phyloP scores from a whole-genome alignment of 495 filamentous ascomycete species.

The Podospora australis region DNA sequence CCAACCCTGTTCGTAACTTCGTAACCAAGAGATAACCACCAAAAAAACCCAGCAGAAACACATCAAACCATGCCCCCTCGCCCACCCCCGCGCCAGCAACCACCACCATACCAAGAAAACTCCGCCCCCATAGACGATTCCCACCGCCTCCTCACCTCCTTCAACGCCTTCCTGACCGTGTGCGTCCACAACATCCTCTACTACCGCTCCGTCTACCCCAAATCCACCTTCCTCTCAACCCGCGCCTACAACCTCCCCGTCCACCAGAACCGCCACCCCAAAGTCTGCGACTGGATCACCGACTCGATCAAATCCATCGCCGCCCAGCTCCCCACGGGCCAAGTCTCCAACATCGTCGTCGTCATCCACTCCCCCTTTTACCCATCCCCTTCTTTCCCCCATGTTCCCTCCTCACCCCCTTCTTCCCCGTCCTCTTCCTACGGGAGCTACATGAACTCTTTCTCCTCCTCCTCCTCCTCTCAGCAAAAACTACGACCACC shows the following conservation, averaged over 20 bases:
- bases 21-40: background rate
- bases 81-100: background rate
- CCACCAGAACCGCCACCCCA: slow-evolving; percentile 81
- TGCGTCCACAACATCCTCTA: slow-evolving; percentile 92
- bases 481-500: too few species aligned
- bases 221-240: slow-evolving; percentile 69
- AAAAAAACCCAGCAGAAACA: background rate
- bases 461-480: too few species aligned
- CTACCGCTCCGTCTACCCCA: slow-evolving; percentile 77
- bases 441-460: too few species aligned
- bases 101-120: background rate
- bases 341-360: slow-evolving; percentile 64
- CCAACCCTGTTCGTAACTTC: too few species aligned
- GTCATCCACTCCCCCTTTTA: slow-evolving; percentile 58
- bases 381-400: background rate
- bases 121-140: slow-evolving; percentile 21
- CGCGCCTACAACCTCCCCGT: slow-evolving; percentile 86
- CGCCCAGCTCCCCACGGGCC: slow-evolving; percentile 53
- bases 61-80: background rate
- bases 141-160: slow-evolving; percentile 48
- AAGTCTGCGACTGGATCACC: slow-evolving; percentile 84
- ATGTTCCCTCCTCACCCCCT: background rate
- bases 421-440: background rate
- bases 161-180: slow-evolving; percentile 75
- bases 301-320: slow-evolving; percentile 73